phyloP scores from a whole-genome alignment of 2,329 filamentous ascomycete genomes.

The Aureobasidium sp. region DNA sequence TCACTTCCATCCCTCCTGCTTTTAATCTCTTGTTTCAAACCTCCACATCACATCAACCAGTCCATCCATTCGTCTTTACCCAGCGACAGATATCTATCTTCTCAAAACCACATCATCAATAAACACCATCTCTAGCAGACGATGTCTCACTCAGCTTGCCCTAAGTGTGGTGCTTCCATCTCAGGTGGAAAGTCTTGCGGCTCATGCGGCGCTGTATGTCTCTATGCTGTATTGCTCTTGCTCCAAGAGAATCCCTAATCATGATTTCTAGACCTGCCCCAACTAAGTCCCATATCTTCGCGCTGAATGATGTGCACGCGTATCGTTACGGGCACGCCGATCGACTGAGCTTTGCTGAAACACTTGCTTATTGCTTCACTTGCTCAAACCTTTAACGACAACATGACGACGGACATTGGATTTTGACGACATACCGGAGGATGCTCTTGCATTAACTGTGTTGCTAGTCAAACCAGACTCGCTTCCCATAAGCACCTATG shows the following conservation, averaged over 20 bases:
- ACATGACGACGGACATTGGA: too few relatives aligned
- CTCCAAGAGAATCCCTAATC: not conserved
- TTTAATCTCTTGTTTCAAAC: not conserved
- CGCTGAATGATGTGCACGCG: not conserved
- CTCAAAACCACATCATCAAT: too few relatives aligned
- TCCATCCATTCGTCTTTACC: too few relatives aligned
- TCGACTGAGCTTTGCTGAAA: too few relatives aligned
- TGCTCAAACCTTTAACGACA: too few relatives aligned
- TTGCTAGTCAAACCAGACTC: too few relatives aligned
- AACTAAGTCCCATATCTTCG: slow-evolving; percentile 12
- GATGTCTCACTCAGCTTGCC: slow-evolving; percentile 18
- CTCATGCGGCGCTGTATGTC: slow-evolving; percentile 24
- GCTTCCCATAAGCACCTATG: too few relatives aligned
- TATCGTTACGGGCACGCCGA: not conserved
- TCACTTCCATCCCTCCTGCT: not conserved
- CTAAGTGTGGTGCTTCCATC: slow-evolving; percentile 24
- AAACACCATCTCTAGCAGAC: not conserved
- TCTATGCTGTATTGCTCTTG: not conserved
- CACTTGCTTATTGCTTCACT: too few relatives aligned
- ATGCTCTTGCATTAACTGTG: too few relatives aligned
- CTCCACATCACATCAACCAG: too few relatives aligned
- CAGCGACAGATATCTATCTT: not conserved
- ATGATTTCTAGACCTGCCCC: slow-evolving; percentile 19
- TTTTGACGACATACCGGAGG: too few relatives aligned
- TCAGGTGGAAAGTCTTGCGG: slow-evolving; percentile 24